Evolutionary conservation across 352 stramenopile genomes (phyloP).

Genomic region (Phytophthora chlamydospora): DNA sequence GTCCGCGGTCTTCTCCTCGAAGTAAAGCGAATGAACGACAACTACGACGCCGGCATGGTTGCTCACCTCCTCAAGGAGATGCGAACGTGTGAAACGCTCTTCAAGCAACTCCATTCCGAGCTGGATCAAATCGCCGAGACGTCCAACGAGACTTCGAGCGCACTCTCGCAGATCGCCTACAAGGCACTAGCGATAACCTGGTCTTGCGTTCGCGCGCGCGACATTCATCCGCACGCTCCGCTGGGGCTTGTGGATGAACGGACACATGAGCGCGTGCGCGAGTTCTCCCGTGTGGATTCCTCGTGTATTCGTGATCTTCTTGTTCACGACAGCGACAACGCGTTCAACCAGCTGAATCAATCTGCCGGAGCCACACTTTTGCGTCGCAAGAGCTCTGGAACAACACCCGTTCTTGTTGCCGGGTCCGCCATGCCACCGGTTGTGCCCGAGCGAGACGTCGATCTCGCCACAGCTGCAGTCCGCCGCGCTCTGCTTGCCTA

Average conservation of each 20-base stretch:
- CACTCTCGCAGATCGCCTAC: slow-evolving; percentile 70
- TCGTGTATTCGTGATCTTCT: slow-evolving; percentile 64
- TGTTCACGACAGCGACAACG: slow-evolving; percentile 46
- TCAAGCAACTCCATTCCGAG: slow-evolving; percentile 77
- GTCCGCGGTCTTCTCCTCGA: slow-evolving; percentile 63
- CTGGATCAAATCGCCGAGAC: slow-evolving; percentile 64
- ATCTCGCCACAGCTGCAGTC: slow-evolving; percentile 53
- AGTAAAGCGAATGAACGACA: slow-evolving; percentile 76
- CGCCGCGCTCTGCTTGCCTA: slow-evolving; percentile 59
- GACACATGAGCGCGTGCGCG: slow-evolving; percentile 61
- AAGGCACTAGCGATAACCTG: slow-evolving; percentile 73
- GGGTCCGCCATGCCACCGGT: slow-evolving; percentile 35
- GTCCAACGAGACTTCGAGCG: slow-evolving; percentile 77
- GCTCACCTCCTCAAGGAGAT: slow-evolving; percentile 83
- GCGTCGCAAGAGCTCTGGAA: slow-evolving; percentile 23
- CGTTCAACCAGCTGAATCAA: slow-evolving; percentile 33
- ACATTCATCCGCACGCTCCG: slow-evolving; percentile 35
- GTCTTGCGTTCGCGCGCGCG: slow-evolving; percentile 52
- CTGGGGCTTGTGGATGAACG: slow-evolving; percentile 69
- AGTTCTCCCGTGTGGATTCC: slow-evolving; percentile 63
- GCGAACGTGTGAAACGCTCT: slow-evolving; percentile 75
- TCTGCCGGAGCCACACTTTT: slow-evolving; percentile 15
- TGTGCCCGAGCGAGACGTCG: slow-evolving; percentile 67
- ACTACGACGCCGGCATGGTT: slow-evolving; percentile 76
- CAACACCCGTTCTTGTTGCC: slow-evolving; percentile 9